Evolutionary conservation across 73 alveolate species (phyloP).

Genomic region (Tetrahymena malaccensis): DNA sequence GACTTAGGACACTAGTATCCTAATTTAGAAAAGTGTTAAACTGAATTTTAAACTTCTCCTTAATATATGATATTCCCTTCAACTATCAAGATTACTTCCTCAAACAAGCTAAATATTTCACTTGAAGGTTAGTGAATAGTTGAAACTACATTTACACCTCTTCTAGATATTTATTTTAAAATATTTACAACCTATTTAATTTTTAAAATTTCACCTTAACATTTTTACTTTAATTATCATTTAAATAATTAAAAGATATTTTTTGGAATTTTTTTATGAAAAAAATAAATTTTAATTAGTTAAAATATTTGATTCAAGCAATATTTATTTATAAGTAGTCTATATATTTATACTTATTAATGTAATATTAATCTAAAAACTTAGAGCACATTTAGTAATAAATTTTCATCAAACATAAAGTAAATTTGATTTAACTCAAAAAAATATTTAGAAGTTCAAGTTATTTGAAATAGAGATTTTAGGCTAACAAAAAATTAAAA

Average conservation of each 20-base stretch:
- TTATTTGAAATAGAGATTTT: no score
- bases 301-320: no score
- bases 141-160: constrained; percentile 68
- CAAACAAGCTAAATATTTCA: constrained; percentile 58
- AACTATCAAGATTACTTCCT: constrained; percentile 54
- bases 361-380: no score
- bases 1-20: constrained; percentile 67
- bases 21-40: constrained; percentile 43
- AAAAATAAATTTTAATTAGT: no score
- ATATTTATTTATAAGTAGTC: no score
- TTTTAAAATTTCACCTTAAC: not conserved
- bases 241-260: not conserved
- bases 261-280: no score
- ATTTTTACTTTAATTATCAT: not conserved
- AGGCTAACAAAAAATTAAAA: no score
- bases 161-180: constrained; percentile 21
- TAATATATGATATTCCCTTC: constrained; percentile 64
- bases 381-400: no score
- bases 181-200: not conserved
- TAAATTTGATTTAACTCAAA: no score
- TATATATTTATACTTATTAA: no score
- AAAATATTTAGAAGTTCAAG: no score
- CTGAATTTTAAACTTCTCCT: constrained; percentile 56
- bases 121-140: constrained; percentile 87
- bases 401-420: no score